phyloP scores from a whole-genome alignment of 768 basidiomycete genomes.

The Dictyophora rubrovolvata region DNA sequence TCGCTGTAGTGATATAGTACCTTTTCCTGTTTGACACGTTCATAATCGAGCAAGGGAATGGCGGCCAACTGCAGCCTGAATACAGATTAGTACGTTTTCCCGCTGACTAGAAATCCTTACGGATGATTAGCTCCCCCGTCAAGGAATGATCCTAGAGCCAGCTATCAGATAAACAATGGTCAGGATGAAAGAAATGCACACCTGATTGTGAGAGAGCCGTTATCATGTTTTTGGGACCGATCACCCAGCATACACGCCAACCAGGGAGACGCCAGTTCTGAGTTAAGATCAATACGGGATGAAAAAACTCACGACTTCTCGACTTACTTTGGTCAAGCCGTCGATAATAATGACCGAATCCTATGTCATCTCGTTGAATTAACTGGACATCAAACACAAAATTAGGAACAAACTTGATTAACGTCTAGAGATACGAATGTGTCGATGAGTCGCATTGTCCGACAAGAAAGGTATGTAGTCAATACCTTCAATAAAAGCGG shows the following conservation, averaged over 20 bases:
- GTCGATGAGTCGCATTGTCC: background rate
- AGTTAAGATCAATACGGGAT: slow-evolving; percentile 13
- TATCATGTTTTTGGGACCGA: slow-evolving; percentile 83
- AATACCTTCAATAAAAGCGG: slow-evolving; percentile 56
- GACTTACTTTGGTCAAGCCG: slow-evolving; percentile 75
- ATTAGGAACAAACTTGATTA: slow-evolving; percentile 38
- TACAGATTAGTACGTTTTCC: slow-evolving; percentile 2
- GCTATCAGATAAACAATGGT: background rate
- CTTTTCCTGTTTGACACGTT: slow-evolving; percentile 60
- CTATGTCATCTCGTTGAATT: slow-evolving; percentile 20
- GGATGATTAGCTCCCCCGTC: slow-evolving; percentile 94
- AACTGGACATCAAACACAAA: slow-evolving; percentile 1
- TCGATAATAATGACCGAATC: slow-evolving; percentile 83
- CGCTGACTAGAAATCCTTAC: slow-evolving; percentile 31
- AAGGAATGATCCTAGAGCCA: slow-evolving; percentile 62
- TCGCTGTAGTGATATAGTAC: slow-evolving; percentile 17
- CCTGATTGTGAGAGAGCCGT: slow-evolving; percentile 88
- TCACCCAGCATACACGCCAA: slow-evolving; percentile 90
- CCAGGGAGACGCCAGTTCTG: slow-evolving; percentile 94
- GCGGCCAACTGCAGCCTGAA: slow-evolving; percentile 78
- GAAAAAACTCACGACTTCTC: background rate
- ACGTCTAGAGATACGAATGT: slow-evolving; percentile 41
- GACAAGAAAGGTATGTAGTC: background rate
- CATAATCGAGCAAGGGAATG: slow-evolving; percentile 68
- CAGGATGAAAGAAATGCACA: slow-evolving; percentile 15